These are phyloP conservation scores for Phoenix dactylifera DNA, from an alignment of 176 grass and related monocot species.

Conservation along the genomic window DNA sequence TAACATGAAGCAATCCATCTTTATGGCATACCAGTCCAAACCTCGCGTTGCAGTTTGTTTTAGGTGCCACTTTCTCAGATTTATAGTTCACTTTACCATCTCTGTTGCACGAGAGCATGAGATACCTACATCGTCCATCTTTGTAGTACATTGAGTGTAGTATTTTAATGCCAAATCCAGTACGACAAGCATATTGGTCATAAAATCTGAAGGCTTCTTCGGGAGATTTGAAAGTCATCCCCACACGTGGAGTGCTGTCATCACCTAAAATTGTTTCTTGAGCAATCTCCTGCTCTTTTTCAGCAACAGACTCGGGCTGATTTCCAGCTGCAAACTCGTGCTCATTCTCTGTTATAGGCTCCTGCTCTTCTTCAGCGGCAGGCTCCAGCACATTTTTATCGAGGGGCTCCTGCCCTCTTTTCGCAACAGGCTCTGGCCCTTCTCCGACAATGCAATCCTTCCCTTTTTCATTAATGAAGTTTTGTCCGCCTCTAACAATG, in stretches of 20 bases:
- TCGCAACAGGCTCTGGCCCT: background rate
- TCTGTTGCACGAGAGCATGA: slow-evolving; percentile 8
- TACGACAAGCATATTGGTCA: background rate
- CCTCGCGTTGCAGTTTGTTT: slow-evolving; percentile 2
- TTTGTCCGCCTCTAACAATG: too few species aligned
- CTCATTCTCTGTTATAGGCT: too few species aligned
- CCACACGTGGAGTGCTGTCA: slow-evolving; percentile 2
- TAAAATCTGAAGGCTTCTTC: slow-evolving; percentile 13
- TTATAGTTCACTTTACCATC: slow-evolving; percentile 11
- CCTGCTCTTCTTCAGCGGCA: too few species aligned
- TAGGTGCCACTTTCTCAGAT: slow-evolving; percentile 1
- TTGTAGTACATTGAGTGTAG: background rate
- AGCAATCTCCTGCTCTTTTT: background rate
- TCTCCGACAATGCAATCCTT: background rate
- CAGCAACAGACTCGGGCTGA: background rate
- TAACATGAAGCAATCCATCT: slow-evolving; percentile 7
- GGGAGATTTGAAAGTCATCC: slow-evolving; percentile 4
- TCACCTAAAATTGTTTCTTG: background rate
- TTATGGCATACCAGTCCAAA: slow-evolving; percentile 3
- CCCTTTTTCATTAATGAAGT: too few species aligned
- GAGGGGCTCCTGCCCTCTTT: too few species aligned
- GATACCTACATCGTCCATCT: slow-evolving; percentile 8
- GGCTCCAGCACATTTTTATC: too few species aligned
- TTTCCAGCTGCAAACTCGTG: background rate
- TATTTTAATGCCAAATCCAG: slow-evolving; percentile 9